Evolutionary conservation across 441 rosid genomes (phyloP), one percentile per base, ranked within the genome.

Genomic region (Hypseocharis bilobata): DNA sequence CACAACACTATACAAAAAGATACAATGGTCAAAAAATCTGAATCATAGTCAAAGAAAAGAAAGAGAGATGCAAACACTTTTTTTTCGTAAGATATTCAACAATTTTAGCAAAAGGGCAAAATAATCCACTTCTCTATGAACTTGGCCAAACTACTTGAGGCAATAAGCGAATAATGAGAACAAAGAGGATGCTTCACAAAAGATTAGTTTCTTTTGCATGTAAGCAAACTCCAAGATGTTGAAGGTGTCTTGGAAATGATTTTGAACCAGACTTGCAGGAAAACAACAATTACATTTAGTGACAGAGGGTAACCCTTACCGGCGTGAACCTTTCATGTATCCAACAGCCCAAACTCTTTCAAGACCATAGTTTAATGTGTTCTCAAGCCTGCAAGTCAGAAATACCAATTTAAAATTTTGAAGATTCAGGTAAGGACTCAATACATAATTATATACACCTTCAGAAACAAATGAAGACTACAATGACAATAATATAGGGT

Each of bases 261-360:
- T 56, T 56, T 26, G 60, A 56, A 56, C 34, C 60, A 56, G 19
- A 17, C 4, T 51, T 51, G 57, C 26, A 20, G 28, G 8, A 7
- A 20, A 8, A n/a, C 3, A 54, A 11, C 23, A 52, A 52, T 2
- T 23, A 54, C 11, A 26, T 23, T 54, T 54, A 30, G n/a, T 3
- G 6, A 3, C 56, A 11, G 11, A 30, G 27, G 27, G 11, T 11
- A 23, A 26, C 30, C 71, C 85, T 78, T 78, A 93, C 99, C 89
- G 82, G 60, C 83, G 87, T 40, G 92, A 89, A 22, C 88, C 72
- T 79, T 82, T 93, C 75, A 80, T 79, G 84, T 77, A 83, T 42
- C 90, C 96, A 54, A 87, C 63, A 32, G 89, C 82, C 99, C 99
- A 88, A 38, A 91, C 97, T 75, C 99, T 77, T 82, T 81, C 92